Base-by-base conservation (phyloP, 345 rosid genomes). In the Turnera subulata region DNA sequence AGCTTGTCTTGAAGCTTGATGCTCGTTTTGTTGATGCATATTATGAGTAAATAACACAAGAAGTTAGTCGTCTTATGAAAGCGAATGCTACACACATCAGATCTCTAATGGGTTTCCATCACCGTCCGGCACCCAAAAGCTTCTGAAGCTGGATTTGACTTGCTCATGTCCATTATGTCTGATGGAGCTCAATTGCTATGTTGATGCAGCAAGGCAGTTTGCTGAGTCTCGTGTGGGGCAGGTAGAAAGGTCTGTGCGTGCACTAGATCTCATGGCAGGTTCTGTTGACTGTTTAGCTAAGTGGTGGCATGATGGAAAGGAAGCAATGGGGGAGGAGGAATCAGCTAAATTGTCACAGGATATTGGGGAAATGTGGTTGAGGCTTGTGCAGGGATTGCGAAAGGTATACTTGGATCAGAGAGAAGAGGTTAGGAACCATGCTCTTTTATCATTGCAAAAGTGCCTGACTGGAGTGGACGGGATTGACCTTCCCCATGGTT, bases 161-260 rank as follows among this genome's bases (percentile, higher is more conserved):
- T 91, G 0, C 66, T 93, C 2, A 60, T 85, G 50, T 92, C 83
- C 70, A 86, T 92, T 25, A 86, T 92, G 97, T 71, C 83, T 47
- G 96, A 83, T 68, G 91, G 94, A 64, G 81, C 86, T 55, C 91
- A 80, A 75, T 57, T 92, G 75, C 66, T 89, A 94, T 59, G 69
- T 79, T 32, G 98, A 92, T 68, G 80, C 95, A 17, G 81, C 97
- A 1, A 79, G 99, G 84, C 97, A 87, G 78, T 93, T 93, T 73
- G 94, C 99, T 5, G 99, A 93, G 71, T 89, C 99, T 67, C 97
- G 92, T 29, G 96, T 89, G 37, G 97, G 97, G 50, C 97, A 89
- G 77, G 84, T 88, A 7, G 97, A 89, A 66, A 78, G 97, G 56
- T 89, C 99, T 51, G 78, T 85, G 26, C 82, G 78, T 1, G 88